Percentiles rank a stretch among this genome's conserved stretches.
Evolutionary conservation across 2,329 filamentous ascomycete species (phyloP).

Genomic region (Pyrenophora tritici-repentis): DNA sequence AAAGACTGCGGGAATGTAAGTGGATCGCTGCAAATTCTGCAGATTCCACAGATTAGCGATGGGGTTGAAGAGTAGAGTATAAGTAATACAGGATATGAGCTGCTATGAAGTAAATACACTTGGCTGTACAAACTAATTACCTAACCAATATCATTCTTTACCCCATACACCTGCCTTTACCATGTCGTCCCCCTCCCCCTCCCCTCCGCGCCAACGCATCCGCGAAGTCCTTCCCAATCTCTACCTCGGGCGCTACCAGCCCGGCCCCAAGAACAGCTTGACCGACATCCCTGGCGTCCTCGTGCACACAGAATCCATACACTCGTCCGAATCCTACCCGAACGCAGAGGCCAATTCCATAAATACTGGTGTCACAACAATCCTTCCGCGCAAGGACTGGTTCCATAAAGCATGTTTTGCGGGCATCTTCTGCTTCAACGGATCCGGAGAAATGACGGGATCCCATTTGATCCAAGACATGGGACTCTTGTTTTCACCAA

Average conservation of each 20-base stretch:
- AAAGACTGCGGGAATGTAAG: too few species aligned
- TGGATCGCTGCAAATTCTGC: too few species aligned
- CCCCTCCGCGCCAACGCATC: conserved; percentile 39
- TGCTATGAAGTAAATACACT: too few species aligned
- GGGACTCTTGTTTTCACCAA: conserved; percentile 62
- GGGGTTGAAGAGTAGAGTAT: too few species aligned
- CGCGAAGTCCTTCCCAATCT: conserved; percentile 47
- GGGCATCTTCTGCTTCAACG: conserved; percentile 65
- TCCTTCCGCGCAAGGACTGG: conserved; percentile 51
- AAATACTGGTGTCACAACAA: conserved; percentile 53
- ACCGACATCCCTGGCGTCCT: conserved; percentile 53
- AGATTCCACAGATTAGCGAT: too few species aligned
- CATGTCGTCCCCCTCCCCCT: conserved; percentile 16
- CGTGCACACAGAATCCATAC: conserved; percentile 49
- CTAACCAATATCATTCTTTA: too few species aligned
- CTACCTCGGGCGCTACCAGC: conserved; percentile 43
- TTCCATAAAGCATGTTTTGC: conserved; percentile 51
- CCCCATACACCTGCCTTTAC: background rate
- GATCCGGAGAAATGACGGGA: conserved; percentile 66
- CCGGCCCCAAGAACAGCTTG: conserved; percentile 51
- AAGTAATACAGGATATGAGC: too few species aligned
- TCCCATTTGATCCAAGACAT: conserved; percentile 66
- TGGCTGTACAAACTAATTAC: too few species aligned
- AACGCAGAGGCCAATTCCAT: conserved; percentile 36
- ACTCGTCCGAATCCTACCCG: conserved; percentile 35